phyloP scores from a whole-genome alignment of 805 yeast species.

The Nakazawaea wyomingensis region DNA sequence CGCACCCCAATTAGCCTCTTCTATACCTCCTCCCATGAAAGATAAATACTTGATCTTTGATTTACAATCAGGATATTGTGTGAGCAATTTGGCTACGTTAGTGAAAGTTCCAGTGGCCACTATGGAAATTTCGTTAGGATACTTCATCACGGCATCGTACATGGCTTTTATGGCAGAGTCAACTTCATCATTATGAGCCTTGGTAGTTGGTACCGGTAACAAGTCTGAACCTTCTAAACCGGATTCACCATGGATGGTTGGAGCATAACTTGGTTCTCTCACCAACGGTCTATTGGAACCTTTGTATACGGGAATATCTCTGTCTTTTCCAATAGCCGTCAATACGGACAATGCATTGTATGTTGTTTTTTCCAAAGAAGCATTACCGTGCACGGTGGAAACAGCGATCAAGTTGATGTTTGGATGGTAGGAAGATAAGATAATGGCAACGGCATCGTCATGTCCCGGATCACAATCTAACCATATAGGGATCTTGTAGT shows the following conservation, averaged over 20 bases:
- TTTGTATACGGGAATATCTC: slow-evolving; percentile 57
- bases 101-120: slow-evolving; percentile 39
- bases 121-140: slow-evolving; percentile 26
- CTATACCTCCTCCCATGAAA: slow-evolving; percentile 38
- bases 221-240: slow-evolving; percentile 75
- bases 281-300: slow-evolving; percentile 59
- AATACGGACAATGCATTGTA: slow-evolving; percentile 62
- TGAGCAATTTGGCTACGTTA: slow-evolving; percentile 29
- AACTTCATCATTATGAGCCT: not conserved
- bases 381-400: slow-evolving; percentile 74
- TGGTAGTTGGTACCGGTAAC: slow-evolving; percentile 43
- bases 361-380: slow-evolving; percentile 60
- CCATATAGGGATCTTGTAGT: slow-evolving; percentile 61
- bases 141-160: slow-evolving; percentile 24
- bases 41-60: slow-evolving; percentile 27
- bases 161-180: slow-evolving; percentile 23
- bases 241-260: slow-evolving; percentile 63
- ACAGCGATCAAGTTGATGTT: slow-evolving; percentile 56
- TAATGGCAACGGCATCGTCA: slow-evolving; percentile 77
- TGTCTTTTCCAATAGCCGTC: slow-evolving; percentile 46
- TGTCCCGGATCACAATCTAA: slow-evolving; percentile 92
- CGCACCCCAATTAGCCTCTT: slow-evolving; percentile 29
- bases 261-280: slow-evolving; percentile 46
- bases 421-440: slow-evolving; percentile 58
- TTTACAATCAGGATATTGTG: slow-evolving; percentile 27